Evolutionary conservation across 805 yeast species (phyloP).

Genomic region (Barnettozyma botsteinii): DNA sequence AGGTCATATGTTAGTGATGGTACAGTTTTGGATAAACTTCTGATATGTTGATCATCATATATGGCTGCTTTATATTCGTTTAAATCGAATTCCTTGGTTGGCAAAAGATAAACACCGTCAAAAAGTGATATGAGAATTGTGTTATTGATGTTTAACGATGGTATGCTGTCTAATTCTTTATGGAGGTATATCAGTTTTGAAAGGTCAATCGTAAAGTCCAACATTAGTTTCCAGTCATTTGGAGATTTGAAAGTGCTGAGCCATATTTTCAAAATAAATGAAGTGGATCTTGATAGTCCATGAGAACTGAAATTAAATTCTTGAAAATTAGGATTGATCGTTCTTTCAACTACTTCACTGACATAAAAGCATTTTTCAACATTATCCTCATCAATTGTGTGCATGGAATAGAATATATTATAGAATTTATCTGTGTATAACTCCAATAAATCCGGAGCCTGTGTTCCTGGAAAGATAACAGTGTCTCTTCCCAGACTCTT

Average conservation of each 20-base stretch:
- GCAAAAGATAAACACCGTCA: conserved; percentile 26
- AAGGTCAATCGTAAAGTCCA: conserved; percentile 24
- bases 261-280: conserved; percentile 21
- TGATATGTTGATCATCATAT: conserved; percentile 3
- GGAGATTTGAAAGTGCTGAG: conserved; percentile 5
- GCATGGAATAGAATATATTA: conserved; percentile 33
- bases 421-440: conserved; percentile 25
- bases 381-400: conserved; percentile 21
- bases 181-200: conserved; percentile 30
- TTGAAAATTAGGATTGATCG: conserved; percentile 27
- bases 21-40: conserved; percentile 4
- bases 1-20: conserved; percentile 34
- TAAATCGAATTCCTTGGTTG: conserved; percentile 6
- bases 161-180: conserved; percentile 21
- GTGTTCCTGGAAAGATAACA: conserved; percentile 1
- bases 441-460: conserved; percentile 1
- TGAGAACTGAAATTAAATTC: conserved; percentile 20
- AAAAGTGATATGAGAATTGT: conserved; percentile 27
- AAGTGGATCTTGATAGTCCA: conserved; percentile 5
- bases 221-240: conserved; percentile 23
- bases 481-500: neutral
- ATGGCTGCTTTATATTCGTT: conserved; percentile 10
- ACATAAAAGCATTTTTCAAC: conserved; percentile 28
- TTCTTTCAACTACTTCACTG: conserved; percentile 28
- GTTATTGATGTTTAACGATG: conserved; percentile 13